A percentile compares a stretch with the other conserved stretches of the same genome.
These are phyloP conservation scores for Mycena latifolia DNA, from an alignment of 768 basidiomycete genomes.

Conservation along the genomic window DNA sequence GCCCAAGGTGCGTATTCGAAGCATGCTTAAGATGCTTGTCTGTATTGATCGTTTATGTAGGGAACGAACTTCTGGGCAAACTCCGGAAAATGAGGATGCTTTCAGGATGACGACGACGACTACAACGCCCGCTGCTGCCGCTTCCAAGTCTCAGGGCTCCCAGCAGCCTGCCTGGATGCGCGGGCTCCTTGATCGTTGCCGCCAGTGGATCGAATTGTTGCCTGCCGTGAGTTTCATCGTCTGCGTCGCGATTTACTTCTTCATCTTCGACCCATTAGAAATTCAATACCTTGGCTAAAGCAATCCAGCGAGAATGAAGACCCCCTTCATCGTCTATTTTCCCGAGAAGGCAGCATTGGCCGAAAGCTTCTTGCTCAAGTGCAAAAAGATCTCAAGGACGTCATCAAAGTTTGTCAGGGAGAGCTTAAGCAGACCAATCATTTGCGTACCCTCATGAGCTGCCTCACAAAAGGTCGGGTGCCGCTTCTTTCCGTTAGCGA, in stretches of 20 bases:
- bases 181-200: constrained; percentile 81
- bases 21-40: not conserved
- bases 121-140: constrained; percentile 60
- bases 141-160: constrained; percentile 72
- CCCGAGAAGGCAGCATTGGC: constrained; percentile 88
- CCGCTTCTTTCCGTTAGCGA: not conserved
- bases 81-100: constrained; percentile 94
- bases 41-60: constrained; percentile 52
- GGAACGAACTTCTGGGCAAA: constrained; percentile 85
- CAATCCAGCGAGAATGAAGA: constrained; percentile 80
- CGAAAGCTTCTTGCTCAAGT: constrained; percentile 83
- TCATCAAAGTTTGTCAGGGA: constrained; percentile 88
- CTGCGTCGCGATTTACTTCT: constrained; percentile 5
- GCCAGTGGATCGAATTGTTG: constrained; percentile 84
- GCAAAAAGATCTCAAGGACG: constrained; percentile 82
- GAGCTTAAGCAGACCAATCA: constrained; percentile 96
- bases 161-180: constrained; percentile 98
- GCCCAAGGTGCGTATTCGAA: constrained; percentile 76
- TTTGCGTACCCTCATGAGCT: constrained; percentile 90
- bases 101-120: constrained; percentile 87
- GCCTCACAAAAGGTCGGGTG: constrained; percentile 85
- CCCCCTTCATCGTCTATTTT: constrained; percentile 90
- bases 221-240: constrained; percentile 69
- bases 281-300: constrained; percentile 72
- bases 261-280: constrained; percentile 54